Evolutionary conservation across 495 filamentous ascomycete genomes (phyloP).

Genomic region (Xylaria castorea): DNA sequence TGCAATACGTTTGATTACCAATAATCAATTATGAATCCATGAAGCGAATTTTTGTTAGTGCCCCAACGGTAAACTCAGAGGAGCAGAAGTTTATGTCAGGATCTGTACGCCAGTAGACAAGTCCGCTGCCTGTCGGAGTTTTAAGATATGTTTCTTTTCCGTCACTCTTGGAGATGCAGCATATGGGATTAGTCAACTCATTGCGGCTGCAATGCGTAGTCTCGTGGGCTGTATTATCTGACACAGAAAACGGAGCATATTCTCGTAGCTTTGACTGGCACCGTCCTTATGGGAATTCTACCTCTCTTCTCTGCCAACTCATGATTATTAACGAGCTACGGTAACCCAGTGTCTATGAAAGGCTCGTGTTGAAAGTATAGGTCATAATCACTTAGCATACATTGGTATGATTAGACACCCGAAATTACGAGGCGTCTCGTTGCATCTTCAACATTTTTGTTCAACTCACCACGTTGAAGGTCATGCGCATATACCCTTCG

Average conservation of each 20-base stretch:
- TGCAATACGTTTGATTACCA: conserved; percentile 1
- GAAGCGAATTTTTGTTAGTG: not conserved
- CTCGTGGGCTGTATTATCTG: not conserved
- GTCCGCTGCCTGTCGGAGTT: not conserved
- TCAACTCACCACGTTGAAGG: not conserved
- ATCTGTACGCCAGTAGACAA: not conserved
- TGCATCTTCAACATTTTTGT: not conserved
- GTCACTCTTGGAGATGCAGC: not conserved
- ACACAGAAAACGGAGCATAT: not conserved
- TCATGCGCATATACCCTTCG: not conserved
- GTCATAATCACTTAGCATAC: not conserved
- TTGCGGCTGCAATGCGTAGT: not conserved
- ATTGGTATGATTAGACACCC: not conserved
- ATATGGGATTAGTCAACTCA: not conserved
- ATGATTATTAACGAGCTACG: not conserved
- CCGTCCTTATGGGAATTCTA: not conserved
- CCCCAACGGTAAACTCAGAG: not conserved
- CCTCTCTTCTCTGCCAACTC: not conserved
- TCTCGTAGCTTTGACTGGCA: not conserved
- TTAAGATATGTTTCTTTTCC: not conserved
- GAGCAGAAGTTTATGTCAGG: not conserved
- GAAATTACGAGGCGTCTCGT: too few species aligned
- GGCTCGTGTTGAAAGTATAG: not conserved
- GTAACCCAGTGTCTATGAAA: not conserved
- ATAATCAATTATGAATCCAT: not conserved